Conservation (phyloP, 768 basidiomycete genomes). For the Calocybe gangraenosa region DNA sequence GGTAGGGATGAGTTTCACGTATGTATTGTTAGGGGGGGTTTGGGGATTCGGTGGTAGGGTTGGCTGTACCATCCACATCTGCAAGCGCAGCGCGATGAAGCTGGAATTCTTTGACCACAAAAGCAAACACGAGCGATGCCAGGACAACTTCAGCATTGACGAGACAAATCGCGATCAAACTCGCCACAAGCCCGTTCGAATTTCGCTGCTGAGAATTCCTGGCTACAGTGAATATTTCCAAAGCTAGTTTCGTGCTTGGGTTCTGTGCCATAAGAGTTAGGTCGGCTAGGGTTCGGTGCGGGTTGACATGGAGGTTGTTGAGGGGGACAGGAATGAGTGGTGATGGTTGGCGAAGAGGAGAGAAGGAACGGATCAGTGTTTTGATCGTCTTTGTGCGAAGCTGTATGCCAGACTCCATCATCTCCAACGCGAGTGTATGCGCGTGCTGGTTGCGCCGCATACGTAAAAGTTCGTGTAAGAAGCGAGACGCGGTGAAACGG, state of each 20-base stretch:
- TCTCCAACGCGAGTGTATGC: constrained; percentile 38
- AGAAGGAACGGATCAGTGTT: constrained; percentile 27
- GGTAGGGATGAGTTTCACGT: not conserved
- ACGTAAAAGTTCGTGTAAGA: constrained; percentile 67
- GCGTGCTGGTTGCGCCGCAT: constrained; percentile 45
- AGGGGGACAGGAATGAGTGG: constrained; percentile 9
- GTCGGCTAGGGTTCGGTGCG: constrained; percentile 23
- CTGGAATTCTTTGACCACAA: constrained; percentile 63
- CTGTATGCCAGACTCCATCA: constrained; percentile 52
- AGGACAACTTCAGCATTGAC: constrained; percentile 77
- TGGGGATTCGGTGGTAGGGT: too few relatives aligned
- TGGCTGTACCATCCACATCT: too few relatives aligned
- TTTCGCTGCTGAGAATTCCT: constrained; percentile 51
- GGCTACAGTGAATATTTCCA: constrained; percentile 50
- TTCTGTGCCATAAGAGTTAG: constrained; percentile 31
- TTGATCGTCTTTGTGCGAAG: constrained; percentile 49
- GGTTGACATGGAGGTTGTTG: constrained; percentile 15
- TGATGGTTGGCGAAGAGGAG: constrained; percentile 16
- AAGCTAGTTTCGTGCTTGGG: constrained; percentile 41
- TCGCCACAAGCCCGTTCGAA: constrained; percentile 56
- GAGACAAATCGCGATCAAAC: constrained; percentile 58
- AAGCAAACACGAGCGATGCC: constrained; percentile 64
- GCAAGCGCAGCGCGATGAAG: too few relatives aligned
- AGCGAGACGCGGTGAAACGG: constrained; percentile 55
- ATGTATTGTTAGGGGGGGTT: not conserved